These are phyloP conservation scores for Kentomonas sorsogonicus DNA, from an alignment of 208 protist genomes.

Conservation along the genomic window DNA sequence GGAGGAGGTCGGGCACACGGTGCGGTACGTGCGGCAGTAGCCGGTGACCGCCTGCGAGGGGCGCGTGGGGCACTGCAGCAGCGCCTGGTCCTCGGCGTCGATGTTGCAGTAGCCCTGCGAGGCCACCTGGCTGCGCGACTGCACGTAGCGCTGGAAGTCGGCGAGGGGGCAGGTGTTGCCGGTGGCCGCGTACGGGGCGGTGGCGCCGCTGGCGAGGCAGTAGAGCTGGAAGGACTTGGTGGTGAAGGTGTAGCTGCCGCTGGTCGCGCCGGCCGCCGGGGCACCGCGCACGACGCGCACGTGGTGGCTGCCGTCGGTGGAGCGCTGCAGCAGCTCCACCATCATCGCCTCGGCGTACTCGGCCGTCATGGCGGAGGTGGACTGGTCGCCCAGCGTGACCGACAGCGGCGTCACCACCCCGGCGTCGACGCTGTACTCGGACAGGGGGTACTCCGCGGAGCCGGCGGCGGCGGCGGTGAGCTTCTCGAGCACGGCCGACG, in stretches of 20 bases:
- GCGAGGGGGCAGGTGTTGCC: constrained; percentile 40
- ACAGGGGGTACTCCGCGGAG: constrained; percentile 39
- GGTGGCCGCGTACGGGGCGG: constrained; percentile 22
- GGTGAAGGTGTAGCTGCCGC: constrained; percentile 29
- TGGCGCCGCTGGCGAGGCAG: constrained; percentile 36
- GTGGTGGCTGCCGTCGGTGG: constrained; percentile 25
- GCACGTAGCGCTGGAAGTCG: constrained; percentile 47
- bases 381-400: constrained; percentile 47
- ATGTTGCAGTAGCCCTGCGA: constrained; percentile 26
- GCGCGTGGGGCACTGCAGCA: constrained; percentile 36
- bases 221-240: constrained; percentile 22
- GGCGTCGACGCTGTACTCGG: constrained; percentile 69
- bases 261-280: constrained; percentile 21
- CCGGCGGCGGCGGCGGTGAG: no score
- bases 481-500: no score
- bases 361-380: constrained; percentile 21
- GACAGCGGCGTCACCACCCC: constrained; percentile 34
- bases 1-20: background rate
- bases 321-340: constrained; percentile 63
- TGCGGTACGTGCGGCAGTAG: no score
- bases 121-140: constrained; percentile 33
- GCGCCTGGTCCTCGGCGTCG: constrained; percentile 20
- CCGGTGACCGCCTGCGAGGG: no score
- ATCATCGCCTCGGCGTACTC: constrained; percentile 44
- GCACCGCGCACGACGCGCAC: constrained; percentile 46